phyloP scores from a whole-genome alignment of 2,329 filamentous ascomycete species.

The Juglanconis juglandina region DNA sequence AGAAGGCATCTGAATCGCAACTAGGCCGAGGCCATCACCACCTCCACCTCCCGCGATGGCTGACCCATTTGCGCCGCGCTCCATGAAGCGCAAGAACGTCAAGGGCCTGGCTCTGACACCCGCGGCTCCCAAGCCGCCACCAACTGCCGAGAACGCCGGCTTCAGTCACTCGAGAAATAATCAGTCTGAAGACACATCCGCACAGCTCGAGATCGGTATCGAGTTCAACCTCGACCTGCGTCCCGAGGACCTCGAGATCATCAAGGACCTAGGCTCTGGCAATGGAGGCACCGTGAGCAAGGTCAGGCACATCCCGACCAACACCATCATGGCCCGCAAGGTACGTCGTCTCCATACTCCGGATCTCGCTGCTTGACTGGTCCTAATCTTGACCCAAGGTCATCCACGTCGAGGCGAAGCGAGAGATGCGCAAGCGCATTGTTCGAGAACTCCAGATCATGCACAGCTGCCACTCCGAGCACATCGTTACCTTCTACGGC shows the following conservation, averaged over 20 bases:
- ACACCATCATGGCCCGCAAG: slow-evolving; percentile 97
- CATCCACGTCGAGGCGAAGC: slow-evolving; percentile 97
- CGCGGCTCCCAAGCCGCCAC: slow-evolving; percentile 67
- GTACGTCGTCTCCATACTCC: slow-evolving; percentile 42
- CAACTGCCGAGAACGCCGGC: slow-evolving; percentile 70
- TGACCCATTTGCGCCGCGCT: slow-evolving; percentile 64
- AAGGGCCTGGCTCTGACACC: slow-evolving; percentile 89
- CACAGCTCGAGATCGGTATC: slow-evolving; percentile 86
- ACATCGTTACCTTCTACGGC: slow-evolving; percentile 97
- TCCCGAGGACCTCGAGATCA: slow-evolving; percentile 85
- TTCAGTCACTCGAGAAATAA: slow-evolving; percentile 54
- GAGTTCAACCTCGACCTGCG: slow-evolving; percentile 93
- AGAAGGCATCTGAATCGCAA: not conserved
- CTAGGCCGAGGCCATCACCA: not conserved
- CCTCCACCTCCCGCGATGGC: slow-evolving; percentile 47
- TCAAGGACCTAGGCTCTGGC: slow-evolving; percentile 92
- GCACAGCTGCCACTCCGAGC: slow-evolving; percentile 94
- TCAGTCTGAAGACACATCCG: slow-evolving; percentile 56
- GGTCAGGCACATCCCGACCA: slow-evolving; percentile 89
- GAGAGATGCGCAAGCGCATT: slow-evolving; percentile 93
- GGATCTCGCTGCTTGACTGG: not conserved
- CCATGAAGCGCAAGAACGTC: slow-evolving; percentile 98
- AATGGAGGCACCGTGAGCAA: slow-evolving; percentile 99
- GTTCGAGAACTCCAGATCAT: slow-evolving; percentile 97
- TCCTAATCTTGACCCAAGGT: slow-evolving; percentile 55